These are phyloP conservation scores for Aspergillus sp. DNA, from an alignment of 2,329 filamentous ascomycete species.

Conservation along the genomic window DNA sequence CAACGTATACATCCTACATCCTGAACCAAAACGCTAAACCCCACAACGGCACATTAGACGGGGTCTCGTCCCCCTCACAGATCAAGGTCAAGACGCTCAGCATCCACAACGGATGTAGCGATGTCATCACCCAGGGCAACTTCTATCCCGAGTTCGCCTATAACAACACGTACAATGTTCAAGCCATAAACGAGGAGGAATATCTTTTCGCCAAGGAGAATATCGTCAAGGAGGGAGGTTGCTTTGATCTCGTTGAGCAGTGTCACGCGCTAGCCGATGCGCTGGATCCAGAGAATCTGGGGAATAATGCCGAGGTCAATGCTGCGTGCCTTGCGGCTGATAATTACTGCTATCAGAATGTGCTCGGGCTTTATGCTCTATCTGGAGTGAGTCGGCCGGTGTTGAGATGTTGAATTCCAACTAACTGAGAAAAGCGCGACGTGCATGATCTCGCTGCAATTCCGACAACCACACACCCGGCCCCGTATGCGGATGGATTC, in stretches of 20 bases:
- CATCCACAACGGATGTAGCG: slow-evolving; percentile 73
- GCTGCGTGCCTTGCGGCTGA: neutral
- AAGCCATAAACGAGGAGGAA: slow-evolving; percentile 48
- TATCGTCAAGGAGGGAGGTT: slow-evolving; percentile 1
- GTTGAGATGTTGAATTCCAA: neutral
- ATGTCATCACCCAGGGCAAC: slow-evolving; percentile 61
- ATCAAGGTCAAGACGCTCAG: slow-evolving; percentile 67
- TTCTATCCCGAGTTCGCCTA: slow-evolving; percentile 48
- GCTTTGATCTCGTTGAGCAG: slow-evolving; percentile 1
- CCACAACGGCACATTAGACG: slow-evolving; percentile 57
- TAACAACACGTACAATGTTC: slow-evolving; percentile 62
- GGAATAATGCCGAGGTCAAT: slow-evolving; percentile 3
- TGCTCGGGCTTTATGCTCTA: neutral
- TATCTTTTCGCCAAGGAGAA: neutral
- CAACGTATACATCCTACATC: slow-evolving; percentile 62
- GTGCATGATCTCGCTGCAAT: neutral
- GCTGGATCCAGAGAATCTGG: slow-evolving; percentile 3
- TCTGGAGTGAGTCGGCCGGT: neutral
- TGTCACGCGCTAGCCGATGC: neutral
- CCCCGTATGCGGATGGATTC: neutral
- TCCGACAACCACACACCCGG: neutral
- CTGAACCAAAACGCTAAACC: slow-evolving; percentile 64
- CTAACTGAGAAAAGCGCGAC: neutral
- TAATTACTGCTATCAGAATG: slow-evolving; percentile 1
- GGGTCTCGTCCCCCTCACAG: neutral